These are phyloP conservation scores for Cyanophora paradoxa DNA, from an alignment of 78 protist genomes.

Conservation along the genomic window DNA sequence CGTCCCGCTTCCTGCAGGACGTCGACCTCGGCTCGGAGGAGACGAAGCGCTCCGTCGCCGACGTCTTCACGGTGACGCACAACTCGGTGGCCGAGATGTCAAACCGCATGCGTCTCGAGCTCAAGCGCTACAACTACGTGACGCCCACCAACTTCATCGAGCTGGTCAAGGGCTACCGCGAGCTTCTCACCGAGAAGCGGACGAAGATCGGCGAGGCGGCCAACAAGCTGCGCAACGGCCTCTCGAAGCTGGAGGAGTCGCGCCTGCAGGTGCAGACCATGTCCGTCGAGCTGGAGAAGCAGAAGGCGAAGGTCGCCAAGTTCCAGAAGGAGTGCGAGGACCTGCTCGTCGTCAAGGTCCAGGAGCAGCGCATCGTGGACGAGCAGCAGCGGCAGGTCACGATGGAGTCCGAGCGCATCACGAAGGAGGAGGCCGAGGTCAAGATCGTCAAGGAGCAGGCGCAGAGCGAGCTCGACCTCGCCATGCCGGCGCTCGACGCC, in stretches of 20 bases:
- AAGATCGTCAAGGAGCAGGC: conserved; percentile 42
- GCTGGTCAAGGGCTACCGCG: conserved; percentile 32
- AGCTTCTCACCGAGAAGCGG: conserved; percentile 40
- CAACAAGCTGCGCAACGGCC: conserved; percentile 53
- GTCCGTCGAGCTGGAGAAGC: conserved; percentile 46
- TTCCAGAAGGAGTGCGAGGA: conserved; percentile 59
- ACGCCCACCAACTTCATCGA: conserved; percentile 60
- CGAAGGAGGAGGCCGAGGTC: conserved; percentile 43
- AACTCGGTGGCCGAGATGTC: conserved; percentile 9
- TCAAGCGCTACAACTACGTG: conserved; percentile 53
- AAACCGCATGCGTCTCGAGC: conserved; percentile 24
- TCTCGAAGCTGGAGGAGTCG: conserved; percentile 65
- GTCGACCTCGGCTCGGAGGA: background rate
- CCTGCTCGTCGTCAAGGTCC: conserved; percentile 47
- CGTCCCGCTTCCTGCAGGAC: conserved; percentile 18
- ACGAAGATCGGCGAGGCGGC: conserved; percentile 9
- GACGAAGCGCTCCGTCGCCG: conserved; percentile 2
- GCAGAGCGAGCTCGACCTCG: conserved; percentile 58
- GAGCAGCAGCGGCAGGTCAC: conserved; percentile 57
- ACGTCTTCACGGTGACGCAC: conserved; percentile 32
- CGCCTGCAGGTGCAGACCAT: conserved; percentile 45
- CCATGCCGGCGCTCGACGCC: conserved; percentile 59
- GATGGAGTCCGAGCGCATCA: conserved; percentile 35
- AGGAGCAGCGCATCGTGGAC: conserved; percentile 50
- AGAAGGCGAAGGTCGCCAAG: conserved; percentile 37